Evolutionary conservation across 129 eudicot genomes (phyloP).

Genomic region (Ambrosia trifida): DNA sequence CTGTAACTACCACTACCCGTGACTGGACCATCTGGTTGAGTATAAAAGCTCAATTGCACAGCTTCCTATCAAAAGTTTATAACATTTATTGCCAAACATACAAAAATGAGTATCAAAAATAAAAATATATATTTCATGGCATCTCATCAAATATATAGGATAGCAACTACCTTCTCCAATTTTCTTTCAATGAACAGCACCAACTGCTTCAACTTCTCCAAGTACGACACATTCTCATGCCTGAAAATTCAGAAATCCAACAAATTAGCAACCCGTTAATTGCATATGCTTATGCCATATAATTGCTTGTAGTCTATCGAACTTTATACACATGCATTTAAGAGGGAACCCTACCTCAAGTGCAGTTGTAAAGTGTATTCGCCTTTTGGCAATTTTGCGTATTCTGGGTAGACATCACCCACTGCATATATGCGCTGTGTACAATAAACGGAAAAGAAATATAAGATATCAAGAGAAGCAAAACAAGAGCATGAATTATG

Average conservation of each 20-base stretch:
- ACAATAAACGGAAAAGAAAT: constrained; percentile 11
- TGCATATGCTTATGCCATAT: background rate
- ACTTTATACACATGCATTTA: constrained; percentile 17
- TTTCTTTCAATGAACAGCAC: constrained; percentile 87
- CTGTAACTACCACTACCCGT: constrained; percentile 73
- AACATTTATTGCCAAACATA: constrained; percentile 1
- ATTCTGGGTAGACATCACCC: constrained; percentile 97
- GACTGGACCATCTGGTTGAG: constrained; percentile 94
- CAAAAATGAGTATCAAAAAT: constrained; percentile 13
- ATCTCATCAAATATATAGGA: background rate
- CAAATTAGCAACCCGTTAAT: constrained; percentile 20
- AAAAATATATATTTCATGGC: constrained; percentile 4
- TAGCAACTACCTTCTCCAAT: constrained; percentile 73
- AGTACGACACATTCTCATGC: constrained; percentile 84
- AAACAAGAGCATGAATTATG: constrained; percentile 25
- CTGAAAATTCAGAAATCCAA: constrained; percentile 46
- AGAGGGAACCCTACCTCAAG: constrained; percentile 59
- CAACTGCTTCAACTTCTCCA: constrained; percentile 89
- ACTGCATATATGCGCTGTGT: constrained; percentile 69
- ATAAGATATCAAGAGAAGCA: constrained; percentile 8
- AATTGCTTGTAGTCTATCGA: constrained; percentile 8
- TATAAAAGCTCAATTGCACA: constrained; percentile 75
- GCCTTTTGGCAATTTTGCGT: constrained; percentile 87
- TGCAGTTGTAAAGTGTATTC: constrained; percentile 75
- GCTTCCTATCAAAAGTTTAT: constrained; percentile 53